These are phyloP conservation scores for Zoysia pacifica DNA, from an alignment of 176 grass and related monocot genomes.

Conservation along the genomic window DNA sequence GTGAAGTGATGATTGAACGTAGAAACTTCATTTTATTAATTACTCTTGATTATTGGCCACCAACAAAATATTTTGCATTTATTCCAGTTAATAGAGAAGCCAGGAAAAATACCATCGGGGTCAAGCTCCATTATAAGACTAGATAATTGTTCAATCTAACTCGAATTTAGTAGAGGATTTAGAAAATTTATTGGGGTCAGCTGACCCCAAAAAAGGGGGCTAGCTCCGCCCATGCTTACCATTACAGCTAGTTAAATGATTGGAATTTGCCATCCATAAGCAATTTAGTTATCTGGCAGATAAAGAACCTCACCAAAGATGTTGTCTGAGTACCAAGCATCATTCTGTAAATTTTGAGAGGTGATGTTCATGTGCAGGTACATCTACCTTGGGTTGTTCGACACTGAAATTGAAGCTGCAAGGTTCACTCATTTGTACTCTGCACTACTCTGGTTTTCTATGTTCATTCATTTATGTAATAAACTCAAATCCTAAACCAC, in stretches of 20 bases:
- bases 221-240: too few relatives aligned
- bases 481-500: background rate
- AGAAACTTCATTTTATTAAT: background rate
- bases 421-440: slow-evolving; percentile 50
- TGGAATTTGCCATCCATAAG: background rate
- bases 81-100: background rate
- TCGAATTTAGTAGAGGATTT: too few relatives aligned
- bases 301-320: background rate
- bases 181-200: too few relatives aligned
- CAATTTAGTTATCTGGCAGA: background rate
- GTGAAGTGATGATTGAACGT: background rate
- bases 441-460: background rate
- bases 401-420: slow-evolving; percentile 87
- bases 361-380: slow-evolving; percentile 58
- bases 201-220: too few relatives aligned
- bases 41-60: background rate
- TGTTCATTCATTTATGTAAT: background rate
- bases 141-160: too few relatives aligned
- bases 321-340: slow-evolving; percentile 9
- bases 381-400: slow-evolving; percentile 87
- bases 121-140: too few relatives aligned
- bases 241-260: background rate
- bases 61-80: background rate
- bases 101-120: too few relatives aligned
- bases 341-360: slow-evolving; percentile 5